These are phyloP conservation scores for Crucihimalaya himalaica DNA, from an alignment of 345 rosid species.

Conservation along the genomic window DNA sequence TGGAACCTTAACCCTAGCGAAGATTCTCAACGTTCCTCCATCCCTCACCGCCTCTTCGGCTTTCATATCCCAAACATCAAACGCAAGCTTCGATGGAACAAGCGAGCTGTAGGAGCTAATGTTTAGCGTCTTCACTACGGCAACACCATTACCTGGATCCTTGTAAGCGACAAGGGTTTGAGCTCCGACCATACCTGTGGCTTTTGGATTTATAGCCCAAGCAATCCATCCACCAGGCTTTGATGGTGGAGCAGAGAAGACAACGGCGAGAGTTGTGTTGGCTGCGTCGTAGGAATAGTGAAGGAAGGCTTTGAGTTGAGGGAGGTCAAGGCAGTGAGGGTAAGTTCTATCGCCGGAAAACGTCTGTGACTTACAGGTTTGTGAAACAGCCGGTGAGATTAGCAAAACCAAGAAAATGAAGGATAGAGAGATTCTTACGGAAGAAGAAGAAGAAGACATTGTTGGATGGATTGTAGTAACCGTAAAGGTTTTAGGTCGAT, in stretches of 20 bases:
- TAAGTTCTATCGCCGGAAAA: conserved; percentile 49
- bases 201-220: conserved; percentile 75
- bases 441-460: conserved; percentile 32
- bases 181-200: conserved; percentile 68
- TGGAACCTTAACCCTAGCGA: conserved; percentile 67
- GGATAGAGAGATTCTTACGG: conserved; percentile 24
- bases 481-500: conserved; percentile 15
- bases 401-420: conserved; percentile 28
- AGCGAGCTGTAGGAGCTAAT: conserved; percentile 41
- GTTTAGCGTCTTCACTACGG: conserved; percentile 50
- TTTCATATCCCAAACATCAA: conserved; percentile 65
- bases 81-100: conserved; percentile 46
- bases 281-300: conserved; percentile 70
- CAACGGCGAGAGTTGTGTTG: conserved; percentile 66
- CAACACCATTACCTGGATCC: conserved; percentile 40
- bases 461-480: conserved; percentile 21
- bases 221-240: conserved; percentile 63
- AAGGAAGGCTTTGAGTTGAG: conserved; percentile 63
- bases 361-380: conserved; percentile 58
- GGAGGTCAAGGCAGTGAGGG: conserved; percentile 66
- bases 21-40: conserved; percentile 51
- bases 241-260: conserved; percentile 61
- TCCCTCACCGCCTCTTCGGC: conserved; percentile 46
- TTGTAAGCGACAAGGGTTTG: conserved; percentile 62
- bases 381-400: conserved; percentile 54